Evolutionary conservation across 805 yeast species (phyloP).

Genomic region (Wickerhamomyces chaumierensis): DNA sequence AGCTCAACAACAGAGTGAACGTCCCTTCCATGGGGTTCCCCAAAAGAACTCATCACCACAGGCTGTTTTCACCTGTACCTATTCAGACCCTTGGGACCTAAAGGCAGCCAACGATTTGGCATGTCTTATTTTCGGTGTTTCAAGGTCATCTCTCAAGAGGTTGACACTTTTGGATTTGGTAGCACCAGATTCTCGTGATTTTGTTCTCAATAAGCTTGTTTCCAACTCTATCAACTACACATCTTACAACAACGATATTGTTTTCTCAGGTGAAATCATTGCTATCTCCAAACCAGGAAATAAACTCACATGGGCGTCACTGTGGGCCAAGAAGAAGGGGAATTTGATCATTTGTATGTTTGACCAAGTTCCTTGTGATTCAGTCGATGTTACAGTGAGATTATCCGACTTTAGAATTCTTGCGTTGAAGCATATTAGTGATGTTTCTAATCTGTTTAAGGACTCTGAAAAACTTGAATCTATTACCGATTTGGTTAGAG

Average conservation of each 20-base stretch:
- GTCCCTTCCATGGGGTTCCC: conserved; percentile 56
- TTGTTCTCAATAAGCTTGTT: conserved; percentile 48
- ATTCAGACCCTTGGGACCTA: conserved; percentile 66
- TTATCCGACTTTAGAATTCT: conserved; percentile 8
- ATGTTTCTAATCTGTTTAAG: conserved; percentile 10
- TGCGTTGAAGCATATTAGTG: conserved; percentile 15
- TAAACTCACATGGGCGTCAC: conserved; percentile 68
- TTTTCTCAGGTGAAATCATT: conserved; percentile 75
- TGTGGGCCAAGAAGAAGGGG: conserved; percentile 80
- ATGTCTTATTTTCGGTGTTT: conserved; percentile 75
- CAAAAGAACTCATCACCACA: conserved; percentile 68
- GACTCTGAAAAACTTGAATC: conserved; percentile 4
- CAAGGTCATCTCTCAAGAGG: conserved; percentile 48
- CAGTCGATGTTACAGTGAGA: conserved; percentile 43
- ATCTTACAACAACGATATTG: conserved; percentile 26
- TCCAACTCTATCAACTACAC: conserved; percentile 17
- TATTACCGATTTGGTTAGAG: conserved; percentile 18
- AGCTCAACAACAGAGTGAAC: conserved; percentile 3
- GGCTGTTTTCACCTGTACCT: conserved; percentile 74
- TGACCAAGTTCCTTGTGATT: conserved; percentile 71
- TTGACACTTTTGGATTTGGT: conserved; percentile 65
- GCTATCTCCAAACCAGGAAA: conserved; percentile 65
- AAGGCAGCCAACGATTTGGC: conserved; percentile 86
- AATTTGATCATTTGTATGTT: conserved; percentile 70
- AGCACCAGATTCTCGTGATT: conserved; percentile 63